Base-by-base conservation (phyloP, 1,139 yeast species). In the Saccharomyces hybrid region DNA sequence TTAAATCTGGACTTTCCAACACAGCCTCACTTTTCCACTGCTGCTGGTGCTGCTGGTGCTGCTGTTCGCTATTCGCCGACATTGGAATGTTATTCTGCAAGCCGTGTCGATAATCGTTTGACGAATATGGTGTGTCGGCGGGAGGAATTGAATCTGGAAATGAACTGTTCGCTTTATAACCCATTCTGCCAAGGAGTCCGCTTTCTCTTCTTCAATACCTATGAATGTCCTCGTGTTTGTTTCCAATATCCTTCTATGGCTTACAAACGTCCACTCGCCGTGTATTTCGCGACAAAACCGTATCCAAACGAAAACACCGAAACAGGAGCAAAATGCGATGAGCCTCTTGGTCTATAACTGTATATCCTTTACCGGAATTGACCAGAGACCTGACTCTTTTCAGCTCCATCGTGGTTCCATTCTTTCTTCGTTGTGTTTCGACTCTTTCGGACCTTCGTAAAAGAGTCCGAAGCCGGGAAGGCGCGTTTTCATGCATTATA, bases 21-120 rank as follows among this genome's bases (percentile, higher is more conserved):
- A 28, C 24, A 12, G 16, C 28, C 9, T 49, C 21, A 11, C 26
- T 19, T 31, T 4, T 32, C 44, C 24, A 38, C 21, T 52, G 52
- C 32, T 28, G 49, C 21, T 42, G 55, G 16, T 48, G 48, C 42
- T 52, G 57, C 42, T 51, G 48, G 31, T 42, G 26, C 42, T 52
- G 53, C 19, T 47, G 54, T 26, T 9, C 21, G 19, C 11, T 19
- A 38, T 38, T 38, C 44, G 26, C 19, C 26, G 44, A 14, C 44
- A 38, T 38, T 38, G 24, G 9, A 38, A 38, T 38, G 19, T 38
- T 38, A 9, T 19, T 38, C 44, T 38, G 44, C 44, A 38, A 19
- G 9, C 19, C 44, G 9, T 38, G 44, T 38, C 11, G 16, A 38
- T 19, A 38, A 5, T 38, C 26, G 26, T 12, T 38, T 38, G 44